phyloP scores from a whole-genome alignment of 1,139 yeast genomes.

The Candida gigantensis region DNA sequence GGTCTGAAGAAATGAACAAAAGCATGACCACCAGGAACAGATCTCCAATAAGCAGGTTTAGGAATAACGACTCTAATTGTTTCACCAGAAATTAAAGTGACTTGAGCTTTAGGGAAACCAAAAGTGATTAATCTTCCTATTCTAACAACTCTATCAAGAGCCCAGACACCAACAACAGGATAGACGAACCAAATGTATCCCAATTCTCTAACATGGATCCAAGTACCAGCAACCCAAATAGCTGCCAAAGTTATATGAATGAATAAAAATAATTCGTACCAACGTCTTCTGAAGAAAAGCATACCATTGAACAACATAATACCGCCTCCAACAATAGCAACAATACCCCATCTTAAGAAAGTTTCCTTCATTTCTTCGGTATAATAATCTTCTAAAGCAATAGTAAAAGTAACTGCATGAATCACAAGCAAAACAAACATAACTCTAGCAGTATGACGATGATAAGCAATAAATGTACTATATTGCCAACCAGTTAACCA shows the following conservation, averaged over 20 bases:
- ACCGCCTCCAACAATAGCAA: slow-evolving; percentile 35
- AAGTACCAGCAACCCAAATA: slow-evolving; percentile 41
- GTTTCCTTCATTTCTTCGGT: slow-evolving; percentile 18
- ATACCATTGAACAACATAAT: slow-evolving; percentile 40
- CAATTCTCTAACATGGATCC: slow-evolving; percentile 40
- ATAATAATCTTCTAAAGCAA: slow-evolving; percentile 13
- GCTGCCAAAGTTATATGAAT: slow-evolving; percentile 44
- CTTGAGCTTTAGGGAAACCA: slow-evolving; percentile 41
- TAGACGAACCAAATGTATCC: slow-evolving; percentile 43
- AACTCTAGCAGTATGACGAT: slow-evolving; percentile 40
- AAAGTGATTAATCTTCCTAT: slow-evolving; percentile 31
- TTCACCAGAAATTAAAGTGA: slow-evolving; percentile 36
- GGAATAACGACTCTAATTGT: slow-evolving; percentile 44
- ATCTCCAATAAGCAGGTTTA: slow-evolving; percentile 41
- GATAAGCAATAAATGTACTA: slow-evolving; percentile 36
- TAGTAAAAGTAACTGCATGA: slow-evolving; percentile 43
- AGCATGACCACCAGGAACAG: slow-evolving; percentile 54
- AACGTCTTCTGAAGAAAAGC: slow-evolving; percentile 38
- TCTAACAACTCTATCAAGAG: slow-evolving; percentile 41
- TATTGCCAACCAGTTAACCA: slow-evolving; percentile 42
- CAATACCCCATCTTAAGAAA: slow-evolving; percentile 31
- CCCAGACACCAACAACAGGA: slow-evolving; percentile 46
- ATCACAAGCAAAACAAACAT: slow-evolving; percentile 28
- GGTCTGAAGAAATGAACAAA: slow-evolving; percentile 46
- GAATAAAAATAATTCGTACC: slow-evolving; percentile 46